Conservation (phyloP, 306 rosid species). For the Vigna mungo region DNA sequence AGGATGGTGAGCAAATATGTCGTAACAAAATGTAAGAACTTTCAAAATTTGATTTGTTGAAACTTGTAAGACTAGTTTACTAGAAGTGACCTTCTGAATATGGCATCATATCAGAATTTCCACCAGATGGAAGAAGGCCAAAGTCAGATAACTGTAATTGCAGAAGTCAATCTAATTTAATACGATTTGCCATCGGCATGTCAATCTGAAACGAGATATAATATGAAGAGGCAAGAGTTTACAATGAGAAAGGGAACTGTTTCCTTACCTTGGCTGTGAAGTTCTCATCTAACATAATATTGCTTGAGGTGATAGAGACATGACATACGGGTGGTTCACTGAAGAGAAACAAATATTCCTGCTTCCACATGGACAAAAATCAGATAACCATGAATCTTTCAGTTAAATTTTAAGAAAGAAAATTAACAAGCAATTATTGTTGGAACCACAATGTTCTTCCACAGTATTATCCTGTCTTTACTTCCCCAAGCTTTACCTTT, state of each 20-base stretch:
- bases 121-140: slow-evolving; percentile 58
- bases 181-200: slow-evolving; percentile 21
- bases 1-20: slow-evolving; percentile 30
- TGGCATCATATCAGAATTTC: slow-evolving; percentile 45
- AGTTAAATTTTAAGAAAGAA: background rate
- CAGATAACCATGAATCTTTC: slow-evolving; percentile 24
- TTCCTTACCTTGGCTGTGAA: slow-evolving; percentile 81
- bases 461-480: background rate
- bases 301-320: slow-evolving; percentile 82
- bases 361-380: slow-evolving; percentile 41
- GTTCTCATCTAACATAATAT: slow-evolving; percentile 81
- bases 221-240: slow-evolving; percentile 24
- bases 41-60: background rate
- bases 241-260: slow-evolving; percentile 18
- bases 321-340: slow-evolving; percentile 77
- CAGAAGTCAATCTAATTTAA: slow-evolving; percentile 27
- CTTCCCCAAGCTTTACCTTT: background rate
- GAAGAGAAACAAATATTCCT: slow-evolving; percentile 92
- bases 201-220: slow-evolving; percentile 19
- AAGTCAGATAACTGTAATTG: slow-evolving; percentile 77
- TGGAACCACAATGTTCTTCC: background rate
- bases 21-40: background rate
- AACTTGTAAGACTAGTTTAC: slow-evolving; percentile 12
- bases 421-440: background rate
- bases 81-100: slow-evolving; percentile 63